Evolutionary conservation across 1,284 basidiomycete genomes (phyloP).

Genomic region (Sutorius eximius): DNA sequence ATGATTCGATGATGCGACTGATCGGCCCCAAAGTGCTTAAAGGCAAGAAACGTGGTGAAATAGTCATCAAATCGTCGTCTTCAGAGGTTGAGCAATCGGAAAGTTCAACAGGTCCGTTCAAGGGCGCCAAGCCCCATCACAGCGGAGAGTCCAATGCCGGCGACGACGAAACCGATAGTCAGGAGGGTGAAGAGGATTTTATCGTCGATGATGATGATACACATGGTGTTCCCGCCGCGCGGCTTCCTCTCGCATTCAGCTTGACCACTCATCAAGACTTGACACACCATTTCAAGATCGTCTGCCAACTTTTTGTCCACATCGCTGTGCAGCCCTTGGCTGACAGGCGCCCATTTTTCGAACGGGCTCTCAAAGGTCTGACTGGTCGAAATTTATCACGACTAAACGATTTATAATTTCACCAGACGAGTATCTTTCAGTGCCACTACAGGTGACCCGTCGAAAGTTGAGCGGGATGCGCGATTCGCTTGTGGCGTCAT

Average conservation of each 20-base stretch:
- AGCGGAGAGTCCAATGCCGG: slow-evolving; percentile 20
- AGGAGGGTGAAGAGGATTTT: slow-evolving; percentile 43
- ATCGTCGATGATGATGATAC: slow-evolving; percentile 83
- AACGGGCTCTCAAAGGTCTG: slow-evolving; percentile 52
- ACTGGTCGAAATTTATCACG: neutral
- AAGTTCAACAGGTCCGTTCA: slow-evolving; percentile 30
- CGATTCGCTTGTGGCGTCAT: slow-evolving; percentile 74
- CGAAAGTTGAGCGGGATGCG: slow-evolving; percentile 66
- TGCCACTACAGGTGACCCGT: slow-evolving; percentile 60
- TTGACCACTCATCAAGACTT: slow-evolving; percentile 75
- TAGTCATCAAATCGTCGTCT: slow-evolving; percentile 37
- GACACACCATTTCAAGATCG: slow-evolving; percentile 76
- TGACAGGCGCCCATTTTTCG: slow-evolving; percentile 56
- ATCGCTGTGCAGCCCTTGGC: slow-evolving; percentile 61
- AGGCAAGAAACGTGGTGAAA: slow-evolving; percentile 52
- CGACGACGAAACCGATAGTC: slow-evolving; percentile 26
- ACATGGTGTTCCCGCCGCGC: slow-evolving; percentile 38
- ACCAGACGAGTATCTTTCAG: slow-evolving; percentile 66
- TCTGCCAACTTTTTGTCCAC: slow-evolving; percentile 84
- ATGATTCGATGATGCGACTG: neutral
- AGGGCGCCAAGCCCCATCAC: slow-evolving; percentile 29
- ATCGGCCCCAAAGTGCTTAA: slow-evolving; percentile 13
- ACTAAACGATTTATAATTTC: slow-evolving; percentile 8
- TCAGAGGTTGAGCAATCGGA: slow-evolving; percentile 39
- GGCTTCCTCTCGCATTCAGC: slow-evolving; percentile 75